Base-by-base conservation (phyloP, 257 asterid genomes). In the Jacaranda copaia region DNA sequence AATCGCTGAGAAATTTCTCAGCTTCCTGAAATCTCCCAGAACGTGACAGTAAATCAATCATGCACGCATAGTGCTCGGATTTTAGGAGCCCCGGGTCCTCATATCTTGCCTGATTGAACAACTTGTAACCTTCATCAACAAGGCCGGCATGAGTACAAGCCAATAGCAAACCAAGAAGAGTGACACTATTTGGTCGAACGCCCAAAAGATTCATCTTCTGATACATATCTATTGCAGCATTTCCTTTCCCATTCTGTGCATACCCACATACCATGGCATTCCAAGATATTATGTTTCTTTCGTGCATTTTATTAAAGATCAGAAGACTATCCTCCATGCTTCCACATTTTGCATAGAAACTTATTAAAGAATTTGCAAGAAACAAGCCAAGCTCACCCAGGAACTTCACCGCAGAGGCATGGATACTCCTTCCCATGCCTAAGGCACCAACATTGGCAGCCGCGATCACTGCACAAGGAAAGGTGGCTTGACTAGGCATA, bases 341-440 rank as follows among this genome's bases (percentile, higher is more conserved):
- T 43, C 98, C 98, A 80, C 98, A 90, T 84, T 92, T 94, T 5
- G 98, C 91, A 13, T 94, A 92, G 61, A 94, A 88, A 81, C 98
- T 92, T 62, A 90, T 72, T 15, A 92, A 77, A 5, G 98, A 84
- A 79, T 92, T 94, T 4, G 88, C 84, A 43, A 88, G 72, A 75
- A 85, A 92, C 78, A 89, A 56, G 68, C 88, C 79, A 5, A 84
- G 81, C 2, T 76, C 69, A 16, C 93, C 95, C 90, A 91, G 83
- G 91, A 80, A 88, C 84, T 94, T 94, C 32, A 94, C 38, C 2
- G 96, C 96, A 79, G 84, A 88, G 10, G 95, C 96, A 77, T 94
- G 98, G 5, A 92, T 81, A 71, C 98, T 87, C 77, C 84, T 92
- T 25, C 98, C 98, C 72, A 88, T 79, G n/a, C 93, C 89, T 8